Conservation (phyloP, 1,284 basidiomycete genomes). For the Cutaneotrichosporon arboriforme region DNA sequence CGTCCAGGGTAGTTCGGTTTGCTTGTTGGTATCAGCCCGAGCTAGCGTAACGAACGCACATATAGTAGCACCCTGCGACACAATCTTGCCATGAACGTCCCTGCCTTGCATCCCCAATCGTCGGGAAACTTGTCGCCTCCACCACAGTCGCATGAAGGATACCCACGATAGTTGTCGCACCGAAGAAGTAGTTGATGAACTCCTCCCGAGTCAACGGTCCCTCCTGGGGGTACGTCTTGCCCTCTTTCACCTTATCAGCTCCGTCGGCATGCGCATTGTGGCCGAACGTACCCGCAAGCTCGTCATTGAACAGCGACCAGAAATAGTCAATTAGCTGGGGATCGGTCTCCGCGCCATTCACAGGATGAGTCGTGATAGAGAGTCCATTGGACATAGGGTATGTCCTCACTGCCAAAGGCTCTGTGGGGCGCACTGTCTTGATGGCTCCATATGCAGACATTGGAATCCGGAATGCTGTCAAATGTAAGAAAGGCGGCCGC, state of each 20-base stretch:
- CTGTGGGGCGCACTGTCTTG: conserved; percentile 27
- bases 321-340: conserved; percentile 59
- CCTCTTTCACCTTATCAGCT: conserved; percentile 41
- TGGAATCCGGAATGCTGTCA: background rate
- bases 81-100: conserved; percentile 59
- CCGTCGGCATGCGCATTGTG: background rate
- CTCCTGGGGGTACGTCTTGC: conserved; percentile 79
- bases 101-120: conserved; percentile 33
- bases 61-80: conserved; percentile 76
- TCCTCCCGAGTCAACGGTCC: conserved; percentile 54
- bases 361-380: conserved; percentile 57
- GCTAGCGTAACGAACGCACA: conserved; percentile 51
- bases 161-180: conserved; percentile 68
- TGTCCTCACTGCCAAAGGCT: conserved; percentile 44
- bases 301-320: conserved; percentile 62
- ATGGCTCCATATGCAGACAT: conserved; percentile 53
- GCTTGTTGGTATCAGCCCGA: too few relatives aligned
- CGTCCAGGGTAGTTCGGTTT: conserved; percentile 92
- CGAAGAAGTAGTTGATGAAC: conserved; percentile 67
- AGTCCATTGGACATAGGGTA: conserved; percentile 34
- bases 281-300: conserved; percentile 55
- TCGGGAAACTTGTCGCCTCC: conserved; percentile 18
- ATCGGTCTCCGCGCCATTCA: conserved; percentile 55
- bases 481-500: too few relatives aligned
- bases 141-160: conserved; percentile 48